These are phyloP conservation scores for Apium graveolens DNA, from an alignment of 129 eudicot species.

Conservation along the genomic window DNA sequence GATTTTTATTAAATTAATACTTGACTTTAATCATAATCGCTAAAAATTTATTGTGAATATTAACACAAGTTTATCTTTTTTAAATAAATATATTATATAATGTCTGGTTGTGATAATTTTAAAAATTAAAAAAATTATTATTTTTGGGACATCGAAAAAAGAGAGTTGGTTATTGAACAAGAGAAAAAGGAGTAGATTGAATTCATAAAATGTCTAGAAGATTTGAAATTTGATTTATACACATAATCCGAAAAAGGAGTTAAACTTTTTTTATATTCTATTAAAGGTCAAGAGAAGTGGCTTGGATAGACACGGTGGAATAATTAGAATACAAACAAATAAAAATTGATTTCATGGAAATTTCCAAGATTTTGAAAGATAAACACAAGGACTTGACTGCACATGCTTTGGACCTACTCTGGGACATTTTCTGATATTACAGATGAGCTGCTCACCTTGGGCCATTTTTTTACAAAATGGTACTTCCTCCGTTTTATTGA, in stretches of 20 bases:
- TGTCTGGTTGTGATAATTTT: too few relatives aligned
- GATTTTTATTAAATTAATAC: too few relatives aligned
- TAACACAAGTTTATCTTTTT: too few relatives aligned
- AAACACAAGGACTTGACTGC: background rate
- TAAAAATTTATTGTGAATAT: too few relatives aligned
- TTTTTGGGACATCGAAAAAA: too few relatives aligned
- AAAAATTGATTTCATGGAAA: background rate
- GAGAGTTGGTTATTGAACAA: too few relatives aligned
- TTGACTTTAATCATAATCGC: too few relatives aligned
- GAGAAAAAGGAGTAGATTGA: too few relatives aligned
- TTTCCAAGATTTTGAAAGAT: background rate
- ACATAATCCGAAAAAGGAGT: background rate
- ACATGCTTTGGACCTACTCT: background rate
- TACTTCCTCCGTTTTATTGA: too few relatives aligned
- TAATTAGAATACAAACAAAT: background rate
- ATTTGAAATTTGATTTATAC: background rate
- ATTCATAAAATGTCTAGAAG: background rate
- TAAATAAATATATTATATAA: too few relatives aligned
- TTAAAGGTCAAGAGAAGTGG: background rate
- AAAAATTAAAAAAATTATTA: too few relatives aligned
- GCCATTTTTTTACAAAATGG: too few relatives aligned
- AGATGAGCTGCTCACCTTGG: background rate
- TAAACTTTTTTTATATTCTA: background rate
- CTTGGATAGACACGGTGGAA: background rate
- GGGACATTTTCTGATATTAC: background rate